Conservation (phyloP, 2,329 filamentous ascomycete genomes). For the Grosmannia huntii region DNA sequence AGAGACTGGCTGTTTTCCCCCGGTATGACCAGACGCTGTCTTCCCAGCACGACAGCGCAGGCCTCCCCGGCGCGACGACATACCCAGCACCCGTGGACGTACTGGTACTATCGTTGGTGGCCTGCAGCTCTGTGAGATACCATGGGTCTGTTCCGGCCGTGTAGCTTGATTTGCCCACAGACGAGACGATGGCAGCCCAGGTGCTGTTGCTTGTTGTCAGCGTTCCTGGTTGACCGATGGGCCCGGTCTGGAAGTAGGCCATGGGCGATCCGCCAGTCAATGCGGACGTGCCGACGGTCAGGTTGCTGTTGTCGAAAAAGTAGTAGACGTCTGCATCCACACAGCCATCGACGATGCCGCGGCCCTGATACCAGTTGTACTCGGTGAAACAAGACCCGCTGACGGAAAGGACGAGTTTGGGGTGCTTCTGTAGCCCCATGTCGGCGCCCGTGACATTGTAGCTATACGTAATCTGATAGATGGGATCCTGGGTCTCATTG, state of each 20-base stretch:
- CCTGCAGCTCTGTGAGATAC: conserved; percentile 11
- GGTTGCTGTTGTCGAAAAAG: background rate
- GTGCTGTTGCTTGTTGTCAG: conserved; percentile 11
- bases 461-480: conserved; percentile 11
- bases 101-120: background rate
- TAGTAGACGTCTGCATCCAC: background rate
- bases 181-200: conserved; percentile 15
- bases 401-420: conserved; percentile 13
- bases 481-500: conserved; percentile 3
- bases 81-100: conserved; percentile 5
- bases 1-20: conserved; percentile 9
- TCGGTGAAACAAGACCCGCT: conserved; percentile 15
- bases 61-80: conserved; percentile 9
- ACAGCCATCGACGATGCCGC: background rate
- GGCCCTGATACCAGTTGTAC: conserved; percentile 12
- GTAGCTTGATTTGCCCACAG: conserved; percentile 14
- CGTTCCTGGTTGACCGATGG: background rate
- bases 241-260: background rate
- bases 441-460: conserved; percentile 15
- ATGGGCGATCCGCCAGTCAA: background rate
- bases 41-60: conserved; percentile 15
- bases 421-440: conserved; percentile 14
- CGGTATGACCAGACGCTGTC: conserved; percentile 15
- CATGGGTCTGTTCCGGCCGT: conserved; percentile 12
- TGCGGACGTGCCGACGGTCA: background rate